A percentile compares a stretch with the other conserved stretches of the same genome.
phyloP scores from a whole-genome alignment of 345 rosid species.

The Psidium friedrichsthalianum region DNA sequence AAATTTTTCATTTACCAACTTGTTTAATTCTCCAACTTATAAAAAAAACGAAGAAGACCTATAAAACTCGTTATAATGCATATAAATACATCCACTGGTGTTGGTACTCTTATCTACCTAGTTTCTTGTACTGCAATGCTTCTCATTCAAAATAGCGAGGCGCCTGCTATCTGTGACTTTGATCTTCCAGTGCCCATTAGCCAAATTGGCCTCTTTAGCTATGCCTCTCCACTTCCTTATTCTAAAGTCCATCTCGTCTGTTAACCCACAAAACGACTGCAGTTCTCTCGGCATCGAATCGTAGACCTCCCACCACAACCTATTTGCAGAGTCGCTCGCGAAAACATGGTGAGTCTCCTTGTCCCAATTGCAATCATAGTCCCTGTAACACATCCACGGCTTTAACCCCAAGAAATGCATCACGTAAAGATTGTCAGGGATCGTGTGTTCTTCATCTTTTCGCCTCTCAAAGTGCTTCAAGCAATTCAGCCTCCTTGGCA shows the following conservation, averaged over 20 bases:
- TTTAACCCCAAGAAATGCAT: constrained; percentile 71
- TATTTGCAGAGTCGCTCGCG: constrained; percentile 56
- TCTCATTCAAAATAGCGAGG: background rate
- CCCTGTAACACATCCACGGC: constrained; percentile 91
- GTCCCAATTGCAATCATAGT: constrained; percentile 95
- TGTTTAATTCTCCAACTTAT: background rate
- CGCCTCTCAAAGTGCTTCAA: constrained; percentile 24
- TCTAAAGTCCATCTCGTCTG: constrained; percentile 20
- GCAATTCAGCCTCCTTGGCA: constrained; percentile 37
- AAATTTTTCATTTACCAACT: background rate
- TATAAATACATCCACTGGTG: background rate
- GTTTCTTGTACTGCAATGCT: background rate
- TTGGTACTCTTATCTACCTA: background rate
- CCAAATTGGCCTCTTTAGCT: constrained; percentile 24
- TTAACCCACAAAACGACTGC: constrained; percentile 48
- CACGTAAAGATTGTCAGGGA: constrained; percentile 10
- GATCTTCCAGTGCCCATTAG: constrained; percentile 62
- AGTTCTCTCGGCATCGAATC: constrained; percentile 49
- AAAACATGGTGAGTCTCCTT: constrained; percentile 10
- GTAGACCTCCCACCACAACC: constrained; percentile 63
- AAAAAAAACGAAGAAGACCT: background rate
- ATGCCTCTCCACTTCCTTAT: constrained; percentile 49
- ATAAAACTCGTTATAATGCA: background rate
- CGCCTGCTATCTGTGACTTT: constrained; percentile 39
- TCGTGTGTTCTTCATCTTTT: background rate